Percentiles rank a stretch among this genome's conserved stretches.
Conservation (phyloP, 345 rosid genomes). For the Hypericum perforatum region DNA sequence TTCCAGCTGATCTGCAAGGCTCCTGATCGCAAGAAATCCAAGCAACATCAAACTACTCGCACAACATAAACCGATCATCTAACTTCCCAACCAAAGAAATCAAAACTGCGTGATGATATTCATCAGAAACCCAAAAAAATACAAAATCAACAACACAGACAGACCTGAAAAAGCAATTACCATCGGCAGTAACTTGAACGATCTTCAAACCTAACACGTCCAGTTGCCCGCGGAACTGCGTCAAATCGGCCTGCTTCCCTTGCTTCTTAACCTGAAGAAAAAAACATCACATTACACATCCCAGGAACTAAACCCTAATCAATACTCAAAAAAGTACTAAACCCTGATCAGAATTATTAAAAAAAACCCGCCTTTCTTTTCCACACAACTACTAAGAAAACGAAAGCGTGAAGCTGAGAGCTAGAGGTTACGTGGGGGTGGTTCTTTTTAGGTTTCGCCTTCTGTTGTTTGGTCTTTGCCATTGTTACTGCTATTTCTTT, state of each 20-base stretch:
- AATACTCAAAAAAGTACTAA: too few species aligned
- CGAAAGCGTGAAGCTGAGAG: too few species aligned
- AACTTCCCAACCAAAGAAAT: neutral
- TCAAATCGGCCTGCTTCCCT: constrained; percentile 56
- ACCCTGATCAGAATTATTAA: too few species aligned
- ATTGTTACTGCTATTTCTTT: too few species aligned
- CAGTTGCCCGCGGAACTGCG: constrained; percentile 56
- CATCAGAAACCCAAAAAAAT: too few species aligned
- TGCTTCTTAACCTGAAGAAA: constrained; percentile 48
- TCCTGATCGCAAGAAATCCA: constrained; percentile 41
- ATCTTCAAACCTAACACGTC: constrained; percentile 65
- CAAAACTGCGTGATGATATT: constrained; percentile 1
- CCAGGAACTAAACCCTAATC: neutral
- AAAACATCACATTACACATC: too few species aligned
- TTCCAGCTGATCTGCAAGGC: constrained; percentile 82
- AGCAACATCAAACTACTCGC: constrained; percentile 6
- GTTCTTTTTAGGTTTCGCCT: too few species aligned
- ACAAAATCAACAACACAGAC: constrained; percentile 8
- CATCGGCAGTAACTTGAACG: constrained; percentile 73
- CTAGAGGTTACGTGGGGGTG: too few species aligned
- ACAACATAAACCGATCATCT: neutral
- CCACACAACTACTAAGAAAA: too few species aligned
- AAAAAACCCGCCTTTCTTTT: too few species aligned
- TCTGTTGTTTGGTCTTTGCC: too few species aligned
- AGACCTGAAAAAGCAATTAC: constrained; percentile 96